phyloP scores from a whole-genome alignment of 805 yeast genomes.

The Wickerhamiella domercqiae region DNA sequence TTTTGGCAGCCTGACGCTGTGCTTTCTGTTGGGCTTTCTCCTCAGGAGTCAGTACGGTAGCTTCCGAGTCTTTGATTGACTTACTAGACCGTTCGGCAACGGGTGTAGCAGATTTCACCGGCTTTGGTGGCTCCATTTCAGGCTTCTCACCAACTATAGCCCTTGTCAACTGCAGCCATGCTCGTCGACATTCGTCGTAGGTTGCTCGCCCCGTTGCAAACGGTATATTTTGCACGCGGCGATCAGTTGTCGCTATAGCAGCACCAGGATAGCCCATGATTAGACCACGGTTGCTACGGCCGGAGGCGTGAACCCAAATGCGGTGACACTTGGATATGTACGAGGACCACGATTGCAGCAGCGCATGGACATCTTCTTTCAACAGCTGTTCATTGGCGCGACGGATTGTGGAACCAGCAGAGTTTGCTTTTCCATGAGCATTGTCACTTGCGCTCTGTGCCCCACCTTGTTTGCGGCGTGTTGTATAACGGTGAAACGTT shows the following conservation, averaged over 20 bases:
- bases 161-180: conserved; percentile 68
- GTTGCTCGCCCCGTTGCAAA: conserved; percentile 87
- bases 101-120: conserved; percentile 13
- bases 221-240: conserved; percentile 57
- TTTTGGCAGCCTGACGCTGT: conserved; percentile 36
- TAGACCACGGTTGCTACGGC: conserved; percentile 46
- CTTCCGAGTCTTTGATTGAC: conserved; percentile 5
- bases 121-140: conserved; percentile 25
- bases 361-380: conserved; percentile 56
- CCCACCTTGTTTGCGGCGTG: conserved; percentile 96
- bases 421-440: conserved; percentile 86
- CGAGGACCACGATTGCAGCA: conserved; percentile 50
- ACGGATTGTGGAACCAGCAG: conserved; percentile 86
- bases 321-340: conserved; percentile 43
- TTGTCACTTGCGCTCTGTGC: conserved; percentile 86
- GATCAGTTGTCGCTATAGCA: conserved; percentile 40
- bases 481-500: conserved; percentile 87
- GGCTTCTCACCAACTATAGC: conserved; percentile 43
- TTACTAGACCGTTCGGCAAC: conserved; percentile 5
- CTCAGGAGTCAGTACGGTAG: conserved; percentile 7
- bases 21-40: conserved; percentile 13
- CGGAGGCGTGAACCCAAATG: conserved; percentile 70
- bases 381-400: conserved; percentile 80
- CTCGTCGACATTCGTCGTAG: conserved; percentile 56
- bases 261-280: conserved; percentile 49